phyloP scores from a whole-genome alignment of 1,139 yeast species.

The Zygosaccharomyces sapae region DNA sequence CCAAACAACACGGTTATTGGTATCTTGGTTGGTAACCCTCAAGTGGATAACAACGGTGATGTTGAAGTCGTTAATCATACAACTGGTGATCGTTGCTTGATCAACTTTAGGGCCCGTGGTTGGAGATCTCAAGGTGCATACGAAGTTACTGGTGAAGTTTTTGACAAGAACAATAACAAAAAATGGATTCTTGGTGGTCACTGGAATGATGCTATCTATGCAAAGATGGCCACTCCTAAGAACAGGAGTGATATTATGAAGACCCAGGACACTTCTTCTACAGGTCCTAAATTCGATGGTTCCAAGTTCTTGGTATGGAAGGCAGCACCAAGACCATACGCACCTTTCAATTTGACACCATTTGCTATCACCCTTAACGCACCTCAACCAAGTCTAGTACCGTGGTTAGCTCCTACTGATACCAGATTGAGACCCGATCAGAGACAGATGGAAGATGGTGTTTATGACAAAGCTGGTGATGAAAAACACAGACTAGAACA shows the following conservation, averaged over 20 bases:
- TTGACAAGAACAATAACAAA: conserved; percentile 53
- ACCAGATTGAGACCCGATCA: conserved; percentile 95
- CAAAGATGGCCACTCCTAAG: conserved; percentile 49
- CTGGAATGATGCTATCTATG: conserved; percentile 87
- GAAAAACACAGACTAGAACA: conserved; percentile 87
- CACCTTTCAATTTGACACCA: conserved; percentile 86
- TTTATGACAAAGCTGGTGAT: conserved; percentile 82
- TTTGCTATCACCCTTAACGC: conserved; percentile 91
- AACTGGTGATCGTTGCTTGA: conserved; percentile 75
- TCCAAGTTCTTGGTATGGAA: conserved; percentile 78
- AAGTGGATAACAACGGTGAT: conserved; percentile 89
- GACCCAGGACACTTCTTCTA: conserved; percentile 22
- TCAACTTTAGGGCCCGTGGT: conserved; percentile 85
- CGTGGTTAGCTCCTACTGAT: conserved; percentile 83
- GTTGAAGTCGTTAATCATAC: conserved; percentile 83
- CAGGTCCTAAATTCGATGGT: conserved; percentile 45
- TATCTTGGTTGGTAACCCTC: conserved; percentile 87
- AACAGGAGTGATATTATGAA: conserved; percentile 20
- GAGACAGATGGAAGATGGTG: conserved; percentile 97
- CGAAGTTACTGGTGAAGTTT: conserved; percentile 79
- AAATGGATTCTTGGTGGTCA: conserved; percentile 82
- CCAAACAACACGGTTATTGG: conserved; percentile 93
- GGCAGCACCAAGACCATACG: conserved; percentile 74
- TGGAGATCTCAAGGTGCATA: conserved; percentile 93
- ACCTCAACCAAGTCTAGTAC: conserved; percentile 47